phyloP scores from a whole-genome alignment of 2,329 filamentous ascomycete genomes.

The Penicillium sp. region DNA sequence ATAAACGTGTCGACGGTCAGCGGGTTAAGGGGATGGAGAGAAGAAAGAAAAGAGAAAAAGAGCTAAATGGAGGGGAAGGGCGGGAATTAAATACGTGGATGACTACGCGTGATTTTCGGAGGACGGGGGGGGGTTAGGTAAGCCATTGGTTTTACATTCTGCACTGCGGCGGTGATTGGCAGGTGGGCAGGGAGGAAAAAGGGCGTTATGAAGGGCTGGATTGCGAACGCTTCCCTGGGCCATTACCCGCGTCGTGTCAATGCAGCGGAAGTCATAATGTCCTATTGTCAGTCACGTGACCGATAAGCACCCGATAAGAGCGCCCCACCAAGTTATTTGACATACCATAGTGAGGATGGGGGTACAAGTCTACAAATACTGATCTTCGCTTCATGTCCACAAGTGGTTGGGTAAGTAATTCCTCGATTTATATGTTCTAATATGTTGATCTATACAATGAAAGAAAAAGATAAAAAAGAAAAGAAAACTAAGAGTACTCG shows the following conservation, averaged over 20 bases:
- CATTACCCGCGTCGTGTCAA: slow-evolving; percentile 18
- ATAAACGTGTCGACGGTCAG: slow-evolving; percentile 20
- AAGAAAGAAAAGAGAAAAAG: slow-evolving; percentile 17
- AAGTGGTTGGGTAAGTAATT: background rate
- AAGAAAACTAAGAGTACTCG: background rate
- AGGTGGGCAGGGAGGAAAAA: slow-evolving; percentile 31
- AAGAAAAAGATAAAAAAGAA: background rate
- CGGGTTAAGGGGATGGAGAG: slow-evolving; percentile 18
- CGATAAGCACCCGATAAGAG: slow-evolving; percentile 12
- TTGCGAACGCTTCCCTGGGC: slow-evolving; percentile 30
- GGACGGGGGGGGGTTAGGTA: slow-evolving; percentile 20
- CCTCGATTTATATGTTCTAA: background rate
- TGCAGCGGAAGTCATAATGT: slow-evolving; percentile 1
- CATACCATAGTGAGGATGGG: background rate
- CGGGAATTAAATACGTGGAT: slow-evolving; percentile 33
- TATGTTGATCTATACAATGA: background rate
- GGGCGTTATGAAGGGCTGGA: slow-evolving; percentile 42
- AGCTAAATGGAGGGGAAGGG: slow-evolving; percentile 8
- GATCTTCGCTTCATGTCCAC: background rate
- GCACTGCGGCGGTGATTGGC: slow-evolving; percentile 36
- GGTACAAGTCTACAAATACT: background rate
- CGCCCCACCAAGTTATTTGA: background rate
- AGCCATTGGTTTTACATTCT: slow-evolving; percentile 25
- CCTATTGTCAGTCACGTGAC: slow-evolving; percentile 20
- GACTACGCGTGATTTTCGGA: slow-evolving; percentile 33